Percentiles rank a stretch among this genome's conserved stretches.
phyloP scores from a whole-genome alignment of 345 rosid species.

The Citrus mangshanensis region DNA sequence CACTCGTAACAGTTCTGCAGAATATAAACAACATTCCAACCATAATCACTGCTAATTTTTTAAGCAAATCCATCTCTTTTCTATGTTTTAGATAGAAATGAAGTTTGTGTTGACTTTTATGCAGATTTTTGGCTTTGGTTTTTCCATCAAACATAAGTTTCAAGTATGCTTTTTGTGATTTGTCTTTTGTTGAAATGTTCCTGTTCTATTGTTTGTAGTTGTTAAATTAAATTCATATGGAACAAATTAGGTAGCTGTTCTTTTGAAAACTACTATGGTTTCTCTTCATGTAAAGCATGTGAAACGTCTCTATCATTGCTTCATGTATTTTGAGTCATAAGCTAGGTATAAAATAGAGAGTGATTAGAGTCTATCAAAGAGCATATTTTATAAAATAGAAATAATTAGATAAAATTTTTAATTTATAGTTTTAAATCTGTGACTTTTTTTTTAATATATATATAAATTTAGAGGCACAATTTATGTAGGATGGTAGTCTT shows the following conservation, averaged over 20 bases:
- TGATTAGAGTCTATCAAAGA: no score
- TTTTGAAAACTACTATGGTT: neutral
- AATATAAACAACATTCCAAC: neutral
- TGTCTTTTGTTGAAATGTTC: neutral
- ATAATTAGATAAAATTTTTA: no score
- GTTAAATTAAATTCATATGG: neutral
- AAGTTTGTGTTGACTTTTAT: slow-evolving; percentile 10
- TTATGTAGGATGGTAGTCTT: no score
- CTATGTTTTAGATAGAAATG: neutral
- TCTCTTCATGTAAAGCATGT: neutral
- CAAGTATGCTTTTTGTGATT: neutral
- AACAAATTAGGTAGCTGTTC: neutral
- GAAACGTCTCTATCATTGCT: neutral
- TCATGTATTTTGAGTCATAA: no score
- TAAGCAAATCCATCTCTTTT: slow-evolving; percentile 20
- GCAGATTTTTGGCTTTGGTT: slow-evolving; percentile 9
- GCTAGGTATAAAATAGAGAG: no score
- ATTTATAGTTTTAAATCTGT: no score
- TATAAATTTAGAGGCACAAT: no score
- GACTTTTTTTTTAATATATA: no score
- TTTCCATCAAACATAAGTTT: slow-evolving; percentile 2
- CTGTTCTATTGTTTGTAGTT: neutral
- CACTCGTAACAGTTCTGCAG: slow-evolving; percentile 8
- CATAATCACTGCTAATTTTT: slow-evolving; percentile 13
- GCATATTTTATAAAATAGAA: no score